Base-by-base conservation (phyloP, 345 rosid species). In the Citrus inodora region DNA sequence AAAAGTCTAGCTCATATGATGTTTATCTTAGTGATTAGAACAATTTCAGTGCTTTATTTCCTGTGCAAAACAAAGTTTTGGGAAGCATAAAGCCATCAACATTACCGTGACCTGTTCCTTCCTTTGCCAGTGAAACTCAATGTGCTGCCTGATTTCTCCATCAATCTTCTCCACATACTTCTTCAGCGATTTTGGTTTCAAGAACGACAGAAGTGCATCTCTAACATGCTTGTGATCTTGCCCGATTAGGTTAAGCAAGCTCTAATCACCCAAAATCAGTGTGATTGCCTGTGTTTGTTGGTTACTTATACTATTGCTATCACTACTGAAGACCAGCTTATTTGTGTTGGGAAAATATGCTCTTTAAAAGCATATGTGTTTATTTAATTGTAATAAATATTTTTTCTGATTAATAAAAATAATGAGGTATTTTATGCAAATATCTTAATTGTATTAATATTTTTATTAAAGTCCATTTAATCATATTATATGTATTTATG, bases 171-270 rank as follows among this genome's bases (percentile, higher is more conserved):
- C 89, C 27, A 89, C 74, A 6, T 87, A 87, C 42, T 80, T 80
- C 79, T 79, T 88, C 83, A 95, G 76, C 2, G 97, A 91, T 71
- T 89, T 92, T 9, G 92, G 90, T 78, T 77, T 86, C 83, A 88
- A 30, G 78, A 91, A 89, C 0, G 84, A 81, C 27, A 85, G 28
- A 1, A 89, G 75, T 3, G 90, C 90, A 5, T 53, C 79, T 71
- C 91, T 86, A 88, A 88, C 82, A 0, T 89, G 78, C 76, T 79
- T 88, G 79, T 88, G 92, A 75, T 89, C 90, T 58, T 81, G 46
- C 0, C 86, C 90, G 1, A 67, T 58, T 2, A 91, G 80, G 70
- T 86, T 87, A 61, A 78, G 6, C 76, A 91, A 24, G 40, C 73
- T 71, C 4, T 78, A 62, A 7, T 87, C 84, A 0, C 95, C 91